These are phyloP conservation scores for Dunaliella sp. DNA, from an alignment of 139 green algal genomes.

Conservation along the genomic window DNA sequence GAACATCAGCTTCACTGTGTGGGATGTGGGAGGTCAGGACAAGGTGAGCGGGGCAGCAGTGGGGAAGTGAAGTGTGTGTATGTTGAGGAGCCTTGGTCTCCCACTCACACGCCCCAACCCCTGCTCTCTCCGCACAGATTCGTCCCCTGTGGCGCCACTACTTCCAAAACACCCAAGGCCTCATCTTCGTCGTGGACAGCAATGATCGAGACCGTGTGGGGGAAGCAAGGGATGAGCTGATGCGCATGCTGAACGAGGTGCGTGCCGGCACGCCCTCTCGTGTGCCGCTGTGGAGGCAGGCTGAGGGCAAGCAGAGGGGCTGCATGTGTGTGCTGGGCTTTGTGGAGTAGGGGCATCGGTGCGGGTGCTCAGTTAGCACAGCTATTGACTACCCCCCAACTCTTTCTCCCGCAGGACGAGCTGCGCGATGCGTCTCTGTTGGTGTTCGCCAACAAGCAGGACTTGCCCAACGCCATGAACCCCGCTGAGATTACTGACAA, in stretches of 20 bases:
- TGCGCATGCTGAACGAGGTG: slow-evolving; percentile 98
- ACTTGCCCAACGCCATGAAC: slow-evolving; percentile 82
- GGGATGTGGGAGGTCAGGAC: slow-evolving; percentile 93
- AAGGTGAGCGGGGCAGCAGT: slow-evolving; percentile 64
- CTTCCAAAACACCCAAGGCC: slow-evolving; percentile 97
- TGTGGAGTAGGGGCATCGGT: too few species aligned
- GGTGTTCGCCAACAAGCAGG: slow-evolving; percentile 99
- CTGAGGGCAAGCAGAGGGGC: too few species aligned
- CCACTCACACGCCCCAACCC: not conserved
- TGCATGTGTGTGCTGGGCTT: too few species aligned
- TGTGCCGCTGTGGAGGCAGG: too few species aligned
- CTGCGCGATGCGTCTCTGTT: slow-evolving; percentile 96
- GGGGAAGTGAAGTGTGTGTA: too few species aligned
- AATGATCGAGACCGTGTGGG: slow-evolving; percentile 89
- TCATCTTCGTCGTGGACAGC: slow-evolving; percentile 99
- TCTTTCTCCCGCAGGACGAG: slow-evolving; percentile 95
- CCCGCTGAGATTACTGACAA: slow-evolving; percentile 99
- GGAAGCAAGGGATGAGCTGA: slow-evolving; percentile 96
- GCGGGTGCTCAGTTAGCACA: too few species aligned
- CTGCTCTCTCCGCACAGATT: slow-evolving; percentile 63
- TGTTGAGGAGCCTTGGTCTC: too few species aligned
- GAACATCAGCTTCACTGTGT: slow-evolving; percentile 96
- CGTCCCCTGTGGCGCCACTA: slow-evolving; percentile 94
- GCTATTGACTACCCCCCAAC: too few species aligned
- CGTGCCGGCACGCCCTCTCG: too few species aligned